These are phyloP conservation scores for Ambrosia artemisiifolia DNA, from an alignment of 129 eudicot genomes.

Conservation along the genomic window DNA sequence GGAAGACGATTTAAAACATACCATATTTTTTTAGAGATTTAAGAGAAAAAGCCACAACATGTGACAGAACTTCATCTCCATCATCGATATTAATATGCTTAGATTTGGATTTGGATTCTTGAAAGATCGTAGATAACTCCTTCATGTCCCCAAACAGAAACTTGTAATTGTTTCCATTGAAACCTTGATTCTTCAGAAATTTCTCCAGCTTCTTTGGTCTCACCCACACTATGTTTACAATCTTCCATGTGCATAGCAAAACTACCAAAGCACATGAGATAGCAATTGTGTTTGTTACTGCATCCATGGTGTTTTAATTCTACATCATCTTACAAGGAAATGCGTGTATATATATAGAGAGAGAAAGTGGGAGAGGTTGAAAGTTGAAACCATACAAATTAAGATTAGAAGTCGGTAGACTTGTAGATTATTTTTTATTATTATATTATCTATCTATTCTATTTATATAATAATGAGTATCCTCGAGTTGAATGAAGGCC, in stretches of 20 bases:
- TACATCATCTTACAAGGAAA: not conserved
- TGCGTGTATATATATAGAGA: not conserved
- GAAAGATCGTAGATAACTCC: not conserved
- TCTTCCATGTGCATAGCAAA: not conserved
- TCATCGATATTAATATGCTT: not conserved
- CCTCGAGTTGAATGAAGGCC: too few relatives aligned
- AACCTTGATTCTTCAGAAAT: not conserved
- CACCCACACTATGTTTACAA: not conserved
- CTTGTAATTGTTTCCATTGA: not conserved
- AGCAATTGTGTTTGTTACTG: not conserved
- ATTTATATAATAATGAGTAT: too few relatives aligned
- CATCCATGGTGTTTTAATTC: not conserved
- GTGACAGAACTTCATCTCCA: constrained; percentile 3
- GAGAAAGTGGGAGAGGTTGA: not conserved
- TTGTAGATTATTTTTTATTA: too few relatives aligned
- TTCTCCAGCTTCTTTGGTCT: not conserved
- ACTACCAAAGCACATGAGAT: not conserved
- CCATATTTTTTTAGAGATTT: not conserved
- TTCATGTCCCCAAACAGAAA: not conserved
- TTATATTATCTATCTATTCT: too few relatives aligned
- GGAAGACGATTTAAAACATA: not conserved
- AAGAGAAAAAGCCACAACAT: not conserved
- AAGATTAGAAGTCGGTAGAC: too few relatives aligned
- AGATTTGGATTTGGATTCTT: not conserved
- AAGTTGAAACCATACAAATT: too few relatives aligned